A percentile compares a stretch with the other conserved stretches of the same genome.
Evolutionary conservation across 106 monocot genomes (phyloP).

Genomic region (Dendrobium nobile): DNA sequence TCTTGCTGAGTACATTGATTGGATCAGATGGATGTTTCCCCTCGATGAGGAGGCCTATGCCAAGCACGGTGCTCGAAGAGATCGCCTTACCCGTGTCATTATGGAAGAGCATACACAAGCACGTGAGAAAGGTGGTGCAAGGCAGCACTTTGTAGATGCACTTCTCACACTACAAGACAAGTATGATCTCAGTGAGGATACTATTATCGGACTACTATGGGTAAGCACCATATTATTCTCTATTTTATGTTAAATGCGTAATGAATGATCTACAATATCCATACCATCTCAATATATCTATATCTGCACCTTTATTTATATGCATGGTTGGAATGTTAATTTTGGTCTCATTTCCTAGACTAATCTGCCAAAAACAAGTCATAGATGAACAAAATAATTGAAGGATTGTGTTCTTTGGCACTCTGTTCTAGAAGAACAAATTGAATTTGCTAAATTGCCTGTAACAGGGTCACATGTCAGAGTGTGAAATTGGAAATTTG

Average conservation of each 20-base stretch:
- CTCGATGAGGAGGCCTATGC: constrained; percentile 58
- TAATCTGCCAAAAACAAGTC: too few relatives aligned
- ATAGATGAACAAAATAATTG: too few relatives aligned
- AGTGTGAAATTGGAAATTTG: too few relatives aligned
- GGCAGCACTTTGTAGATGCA: constrained; percentile 80
- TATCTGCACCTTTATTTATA: too few relatives aligned
- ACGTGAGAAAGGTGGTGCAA: constrained; percentile 39
- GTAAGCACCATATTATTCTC: constrained; percentile 12
- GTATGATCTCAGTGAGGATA: constrained; percentile 79
- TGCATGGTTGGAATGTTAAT: neutral
- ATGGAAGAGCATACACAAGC: constrained; percentile 71
- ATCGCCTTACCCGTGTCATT: constrained; percentile 61
- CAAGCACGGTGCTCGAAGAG: constrained; percentile 51
- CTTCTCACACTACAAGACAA: constrained; percentile 57
- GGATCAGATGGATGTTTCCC: constrained; percentile 76
- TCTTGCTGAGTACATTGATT: constrained; percentile 52
- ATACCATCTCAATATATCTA: too few relatives aligned
- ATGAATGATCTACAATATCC: neutral
- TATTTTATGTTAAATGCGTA: neutral
- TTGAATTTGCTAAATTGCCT: too few relatives aligned
- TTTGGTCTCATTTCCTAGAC: neutral
- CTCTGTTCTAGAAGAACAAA: too few relatives aligned
- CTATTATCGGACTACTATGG: constrained; percentile 78
- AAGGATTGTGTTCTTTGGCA: too few relatives aligned
- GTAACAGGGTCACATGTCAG: too few relatives aligned